Evolutionary conservation across 306 rosid genomes (phyloP), one percentile per base, ranked within the genome.

Genomic region (Arachis stenosperma): DNA sequence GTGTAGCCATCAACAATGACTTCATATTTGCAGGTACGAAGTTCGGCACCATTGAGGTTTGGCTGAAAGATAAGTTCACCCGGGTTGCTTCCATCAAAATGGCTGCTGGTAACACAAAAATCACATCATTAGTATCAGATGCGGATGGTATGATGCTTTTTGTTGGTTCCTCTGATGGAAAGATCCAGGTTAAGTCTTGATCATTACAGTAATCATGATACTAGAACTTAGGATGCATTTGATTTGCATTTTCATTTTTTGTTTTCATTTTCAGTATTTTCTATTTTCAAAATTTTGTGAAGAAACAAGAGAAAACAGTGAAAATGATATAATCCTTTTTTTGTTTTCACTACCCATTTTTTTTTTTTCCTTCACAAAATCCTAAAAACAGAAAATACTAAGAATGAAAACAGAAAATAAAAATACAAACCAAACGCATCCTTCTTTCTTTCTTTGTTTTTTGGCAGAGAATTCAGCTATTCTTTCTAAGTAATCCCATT

Each of bases 81-180:
- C 81, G 81, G 71, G 81, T 86, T 55, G 89, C 87, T 74, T 82
- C 96, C 74, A 77, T 91, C 71, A 93, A 86, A 88, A 81, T 77
- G 83, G 92, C 83, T 30, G 81, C 81, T 12, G 94, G 87, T 67
- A 81, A 91, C 64, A 70, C 96, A 48, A 93, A 89, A 77, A 83
- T 91, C 39, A 91, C 97, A 7, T 91, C 96, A 7, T 79, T 93
- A 33, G 76, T 80, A 3, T 77, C 91, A 13, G 94, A 85, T 61
- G 40, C 68, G 54, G 90, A 85, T 60, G 97, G 89, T 9, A 78
- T 77, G 59, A 79, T 88, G 85, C 86, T 93, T 22, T 83, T 86
- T 67, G 94, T 87, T 42, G 98, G 90, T 73, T 89, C 88, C 57
- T 85, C 97, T 7, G 94, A 89, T 53, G 96, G 96, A 63, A 93